Conservation (phyloP, 2,329 filamentous ascomycete genomes). For the Colletotrichum siamense region DNA sequence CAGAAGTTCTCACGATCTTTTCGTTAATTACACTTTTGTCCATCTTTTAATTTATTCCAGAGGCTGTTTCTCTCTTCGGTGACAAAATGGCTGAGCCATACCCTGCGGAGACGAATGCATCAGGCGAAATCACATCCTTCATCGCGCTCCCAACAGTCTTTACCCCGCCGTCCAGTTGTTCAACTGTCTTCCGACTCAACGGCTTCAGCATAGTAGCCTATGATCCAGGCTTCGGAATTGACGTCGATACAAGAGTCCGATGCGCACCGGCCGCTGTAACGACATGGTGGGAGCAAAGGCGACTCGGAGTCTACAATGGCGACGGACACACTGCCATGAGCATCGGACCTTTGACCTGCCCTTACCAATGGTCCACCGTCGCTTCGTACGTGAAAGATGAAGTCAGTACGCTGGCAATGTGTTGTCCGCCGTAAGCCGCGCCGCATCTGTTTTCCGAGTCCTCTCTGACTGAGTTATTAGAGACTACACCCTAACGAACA, state of each 20-base stretch:
- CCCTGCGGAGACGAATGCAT: neutral
- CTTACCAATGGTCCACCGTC: neutral
- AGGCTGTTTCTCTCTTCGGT: neutral
- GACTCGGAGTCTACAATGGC: neutral
- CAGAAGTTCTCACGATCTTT: neutral
- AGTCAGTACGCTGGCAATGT: neutral
- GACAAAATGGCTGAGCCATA: neutral
- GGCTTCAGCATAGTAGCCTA: neutral
- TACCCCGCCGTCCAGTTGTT: neutral
- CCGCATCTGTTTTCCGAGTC: neutral
- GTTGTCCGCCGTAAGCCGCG: neutral
- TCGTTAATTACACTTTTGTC: neutral
- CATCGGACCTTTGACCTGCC: neutral
- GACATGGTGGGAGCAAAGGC: conserved; percentile 1
- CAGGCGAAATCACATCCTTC: neutral
- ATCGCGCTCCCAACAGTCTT: neutral
- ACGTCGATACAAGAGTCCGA: neutral
- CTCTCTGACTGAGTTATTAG: neutral
- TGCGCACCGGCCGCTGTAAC: neutral
- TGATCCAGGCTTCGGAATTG: neutral
- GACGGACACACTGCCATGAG: conserved; percentile 1
- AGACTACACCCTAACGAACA: neutral
- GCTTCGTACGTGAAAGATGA: neutral
- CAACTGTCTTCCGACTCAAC: neutral
- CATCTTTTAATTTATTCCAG: neutral